Conservation (phyloP, 164 flowering plant genomes). For the Saururus chinensis region DNA sequence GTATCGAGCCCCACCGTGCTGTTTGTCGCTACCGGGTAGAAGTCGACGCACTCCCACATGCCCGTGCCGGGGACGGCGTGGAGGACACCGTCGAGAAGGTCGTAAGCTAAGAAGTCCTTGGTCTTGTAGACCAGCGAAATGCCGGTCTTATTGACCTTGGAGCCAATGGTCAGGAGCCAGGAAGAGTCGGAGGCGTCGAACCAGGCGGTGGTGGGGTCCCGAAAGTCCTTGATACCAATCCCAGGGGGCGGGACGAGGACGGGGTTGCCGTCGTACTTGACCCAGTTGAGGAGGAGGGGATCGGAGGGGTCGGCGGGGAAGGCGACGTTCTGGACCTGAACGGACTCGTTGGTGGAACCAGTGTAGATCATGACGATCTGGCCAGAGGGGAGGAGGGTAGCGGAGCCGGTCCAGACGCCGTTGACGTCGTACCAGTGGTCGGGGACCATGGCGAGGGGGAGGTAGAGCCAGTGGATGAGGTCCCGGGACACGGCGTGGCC, state of each 20-base stretch:
- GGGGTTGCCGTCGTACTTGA: constrained; percentile 62
- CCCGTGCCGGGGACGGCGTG: constrained; percentile 68
- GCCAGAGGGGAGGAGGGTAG: constrained; percentile 67
- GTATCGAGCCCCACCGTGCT: constrained; percentile 49
- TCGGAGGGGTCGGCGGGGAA: constrained; percentile 54
- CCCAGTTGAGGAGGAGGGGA: constrained; percentile 73
- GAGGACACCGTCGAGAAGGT: constrained; percentile 25
- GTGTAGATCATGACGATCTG: constrained; percentile 70
- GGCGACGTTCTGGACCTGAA: constrained; percentile 74
- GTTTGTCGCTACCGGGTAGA: constrained; percentile 53
- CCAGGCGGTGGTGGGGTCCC: constrained; percentile 91
- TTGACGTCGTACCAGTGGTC: constrained; percentile 72
- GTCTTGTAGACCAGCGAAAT: constrained; percentile 60
- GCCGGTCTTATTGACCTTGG: constrained; percentile 49
- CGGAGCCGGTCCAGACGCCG: constrained; percentile 96
- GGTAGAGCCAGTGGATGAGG: constrained; percentile 70
- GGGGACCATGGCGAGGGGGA: constrained; percentile 63
- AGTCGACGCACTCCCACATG: constrained; percentile 98
- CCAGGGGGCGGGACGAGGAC: constrained; percentile 66
- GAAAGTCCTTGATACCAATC: constrained; percentile 41
- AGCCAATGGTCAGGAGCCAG: constrained; percentile 62
- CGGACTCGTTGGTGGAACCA: constrained; percentile 48
- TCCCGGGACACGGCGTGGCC: constrained; percentile 84
- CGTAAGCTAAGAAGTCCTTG: constrained; percentile 39
- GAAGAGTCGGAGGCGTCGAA: constrained; percentile 27